Base-by-base conservation (phyloP, 2,329 filamentous ascomycete species). In the Fusarium musae region DNA sequence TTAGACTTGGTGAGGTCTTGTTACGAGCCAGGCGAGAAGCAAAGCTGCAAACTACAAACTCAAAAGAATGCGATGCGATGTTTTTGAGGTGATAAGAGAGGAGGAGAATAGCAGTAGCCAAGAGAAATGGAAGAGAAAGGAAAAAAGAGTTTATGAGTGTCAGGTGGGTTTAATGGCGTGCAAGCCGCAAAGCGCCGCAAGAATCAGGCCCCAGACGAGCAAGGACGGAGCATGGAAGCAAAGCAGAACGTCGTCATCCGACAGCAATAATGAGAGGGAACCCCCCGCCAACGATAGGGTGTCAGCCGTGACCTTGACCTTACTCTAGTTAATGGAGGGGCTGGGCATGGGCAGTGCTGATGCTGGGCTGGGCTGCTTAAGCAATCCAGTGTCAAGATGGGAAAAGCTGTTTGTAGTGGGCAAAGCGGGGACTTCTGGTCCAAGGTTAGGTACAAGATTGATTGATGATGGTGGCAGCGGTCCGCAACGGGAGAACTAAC, bases 201-300 rank as follows among this genome's bases (percentile, higher is more conserved):
- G 73, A 77, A 77, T 76, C 75, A 77, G 74, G 65, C 66, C 66
- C 66, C 59, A 53, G 72, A 64, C 68, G 57, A 64, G 59, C 68
- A 72, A 77, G 73, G 70, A 75, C 60, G 59, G 59, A 76, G 42
- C 66, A 69, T 69, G 64, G 65, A 66, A 77, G 59, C 54, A 67
- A 67, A 67, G 64, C 64, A 72, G 64, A 78, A 78, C 76, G 76
- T 78, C 76, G 75, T 78, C 76, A 78, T 78, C 76, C 75, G 76
- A 77, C 76, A 78, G 69, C 68, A 69, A 77, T 59, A 67, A 69
- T 75, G 68, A 74, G 73, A 77, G 74, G 74, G 66, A 67, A 68
- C 69, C 65, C 75, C 75, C 75, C 66, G 72, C 68, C 74, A 77
- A 39, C 54, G 65, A 74, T 75, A 73, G 70, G 74, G 66, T 75